A percentile compares a stretch with the other conserved stretches of the same genome.
These are phyloP conservation scores for Pseudofabraea citricarpa DNA, from an alignment of 2,329 filamentous ascomycete species.

Conservation along the genomic window DNA sequence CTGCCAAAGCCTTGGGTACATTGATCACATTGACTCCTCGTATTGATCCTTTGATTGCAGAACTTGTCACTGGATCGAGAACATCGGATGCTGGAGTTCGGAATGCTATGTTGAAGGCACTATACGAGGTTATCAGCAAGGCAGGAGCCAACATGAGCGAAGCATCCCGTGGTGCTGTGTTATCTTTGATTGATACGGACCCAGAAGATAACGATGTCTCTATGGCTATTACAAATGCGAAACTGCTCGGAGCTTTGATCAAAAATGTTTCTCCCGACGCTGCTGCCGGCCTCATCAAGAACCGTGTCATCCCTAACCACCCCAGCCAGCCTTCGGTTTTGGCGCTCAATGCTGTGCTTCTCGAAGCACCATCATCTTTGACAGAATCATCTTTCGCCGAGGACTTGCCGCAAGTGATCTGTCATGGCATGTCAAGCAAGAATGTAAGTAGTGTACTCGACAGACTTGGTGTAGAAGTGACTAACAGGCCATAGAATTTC, in stretches of 20 bases:
- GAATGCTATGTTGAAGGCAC: slow-evolving; percentile 93
- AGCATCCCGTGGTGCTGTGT: slow-evolving; percentile 75
- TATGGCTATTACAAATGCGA: slow-evolving; percentile 87
- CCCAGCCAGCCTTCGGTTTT: slow-evolving; percentile 77
- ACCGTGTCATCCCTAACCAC: slow-evolving; percentile 72
- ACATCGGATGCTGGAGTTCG: slow-evolving; percentile 82
- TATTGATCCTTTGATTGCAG: slow-evolving; percentile 87
- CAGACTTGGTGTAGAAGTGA: slow-evolving; percentile 4
- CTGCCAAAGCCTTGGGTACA: slow-evolving; percentile 90
- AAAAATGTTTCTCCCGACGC: slow-evolving; percentile 76
- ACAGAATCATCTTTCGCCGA: slow-evolving; percentile 61
- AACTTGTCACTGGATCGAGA: slow-evolving; percentile 93
- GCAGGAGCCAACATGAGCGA: slow-evolving; percentile 95
- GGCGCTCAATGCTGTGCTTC: slow-evolving; percentile 80
- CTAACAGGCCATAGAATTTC: slow-evolving; percentile 52
- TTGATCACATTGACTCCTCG: slow-evolving; percentile 93
- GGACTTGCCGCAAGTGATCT: slow-evolving; percentile 72
- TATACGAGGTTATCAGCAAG: slow-evolving; percentile 95
- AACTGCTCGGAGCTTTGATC: slow-evolving; percentile 82
- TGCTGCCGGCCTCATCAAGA: slow-evolving; percentile 55
- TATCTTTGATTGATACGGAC: slow-evolving; percentile 84
- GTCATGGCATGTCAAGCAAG: slow-evolving; percentile 72
- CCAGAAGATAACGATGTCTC: slow-evolving; percentile 67
- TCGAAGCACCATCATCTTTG: slow-evolving; percentile 71
- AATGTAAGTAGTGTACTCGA: slow-evolving; percentile 50